Evolutionary conservation across 176 grass and related monocot genomes (phyloP).

Genomic region (Puya raimondii): DNA sequence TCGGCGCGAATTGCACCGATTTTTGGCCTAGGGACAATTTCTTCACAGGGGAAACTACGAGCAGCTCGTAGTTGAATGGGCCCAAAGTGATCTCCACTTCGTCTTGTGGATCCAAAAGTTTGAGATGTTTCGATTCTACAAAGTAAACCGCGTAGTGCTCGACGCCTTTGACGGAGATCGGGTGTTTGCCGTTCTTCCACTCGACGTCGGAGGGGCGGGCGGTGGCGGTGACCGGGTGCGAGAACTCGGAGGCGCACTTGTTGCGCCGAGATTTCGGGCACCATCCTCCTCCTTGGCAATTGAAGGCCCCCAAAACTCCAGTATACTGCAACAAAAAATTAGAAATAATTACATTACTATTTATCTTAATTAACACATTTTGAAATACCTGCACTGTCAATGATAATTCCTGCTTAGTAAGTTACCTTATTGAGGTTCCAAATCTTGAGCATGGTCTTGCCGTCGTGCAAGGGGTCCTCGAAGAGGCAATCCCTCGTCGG

Average conservation of each 20-base stretch:
- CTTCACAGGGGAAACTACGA: slow-evolving; percentile 63
- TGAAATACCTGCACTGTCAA: too few relatives aligned
- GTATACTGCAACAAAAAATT: slow-evolving; percentile 30
- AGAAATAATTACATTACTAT: not conserved
- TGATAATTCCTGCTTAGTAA: too few relatives aligned
- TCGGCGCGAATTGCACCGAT: slow-evolving; percentile 40
- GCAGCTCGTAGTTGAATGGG: slow-evolving; percentile 74
- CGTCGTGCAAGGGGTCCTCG: slow-evolving; percentile 58
- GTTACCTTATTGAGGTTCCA: slow-evolving; percentile 69
- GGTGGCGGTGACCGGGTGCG: slow-evolving; percentile 36
- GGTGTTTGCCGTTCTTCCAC: slow-evolving; percentile 37
- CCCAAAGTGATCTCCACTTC: slow-evolving; percentile 49
- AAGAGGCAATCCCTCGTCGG: slow-evolving; percentile 79
- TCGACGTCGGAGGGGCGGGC: slow-evolving; percentile 55
- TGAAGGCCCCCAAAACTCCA: slow-evolving; percentile 71
- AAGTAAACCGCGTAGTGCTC: slow-evolving; percentile 51
- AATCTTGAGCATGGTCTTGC: slow-evolving; percentile 76
- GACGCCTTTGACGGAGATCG: slow-evolving; percentile 28
- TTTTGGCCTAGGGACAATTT: not conserved
- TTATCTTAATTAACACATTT: too few relatives aligned
- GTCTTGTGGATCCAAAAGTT: slow-evolving; percentile 37
- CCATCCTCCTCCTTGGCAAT: slow-evolving; percentile 98
- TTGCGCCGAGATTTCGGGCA: slow-evolving; percentile 61
- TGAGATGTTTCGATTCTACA: slow-evolving; percentile 30
- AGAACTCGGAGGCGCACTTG: slow-evolving; percentile 43